phyloP scores from a whole-genome alignment of 1,284 basidiomycete genomes.

The Tilletia caries region DNA sequence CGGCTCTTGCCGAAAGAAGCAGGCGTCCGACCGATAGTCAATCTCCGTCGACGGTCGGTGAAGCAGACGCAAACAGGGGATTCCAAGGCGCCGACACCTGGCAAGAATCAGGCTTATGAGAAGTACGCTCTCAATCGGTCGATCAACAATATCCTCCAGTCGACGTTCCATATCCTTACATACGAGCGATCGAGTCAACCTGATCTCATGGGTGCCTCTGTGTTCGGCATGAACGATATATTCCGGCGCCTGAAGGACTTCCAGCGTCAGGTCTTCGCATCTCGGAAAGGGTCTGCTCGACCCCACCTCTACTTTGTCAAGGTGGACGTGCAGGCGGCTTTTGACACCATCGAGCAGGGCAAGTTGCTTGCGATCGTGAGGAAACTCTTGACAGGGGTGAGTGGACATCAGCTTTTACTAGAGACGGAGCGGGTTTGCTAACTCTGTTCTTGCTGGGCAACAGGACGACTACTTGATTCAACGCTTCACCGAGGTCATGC shows the following conservation, averaged over 20 bases:
- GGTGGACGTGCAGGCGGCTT: constrained; percentile 89
- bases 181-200: constrained; percentile 29
- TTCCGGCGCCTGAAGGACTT: constrained; percentile 26
- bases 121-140: constrained; percentile 58
- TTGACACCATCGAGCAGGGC: constrained; percentile 90
- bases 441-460: background rate
- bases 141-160: constrained; percentile 80
- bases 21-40: constrained; percentile 91
- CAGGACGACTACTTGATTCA: constrained; percentile 42
- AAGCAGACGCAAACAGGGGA: constrained; percentile 20
- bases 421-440: background rate
- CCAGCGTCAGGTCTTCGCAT: constrained; percentile 16
- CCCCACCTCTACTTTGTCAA: constrained; percentile 77
- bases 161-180: constrained; percentile 56
- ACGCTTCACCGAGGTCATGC: constrained; percentile 35
- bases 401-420: background rate
- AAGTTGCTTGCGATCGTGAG: constrained; percentile 76
- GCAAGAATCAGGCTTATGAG: background rate
- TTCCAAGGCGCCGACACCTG: background rate
- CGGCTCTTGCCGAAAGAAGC: constrained; percentile 88
- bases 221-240: constrained; percentile 56
- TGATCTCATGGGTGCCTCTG: constrained; percentile 30
- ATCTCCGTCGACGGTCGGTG: constrained; percentile 67
- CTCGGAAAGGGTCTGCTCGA: background rate
- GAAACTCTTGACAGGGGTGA: background rate